Conservation (phyloP, 768 basidiomycete species). For the Tulasnella sp. region DNA sequence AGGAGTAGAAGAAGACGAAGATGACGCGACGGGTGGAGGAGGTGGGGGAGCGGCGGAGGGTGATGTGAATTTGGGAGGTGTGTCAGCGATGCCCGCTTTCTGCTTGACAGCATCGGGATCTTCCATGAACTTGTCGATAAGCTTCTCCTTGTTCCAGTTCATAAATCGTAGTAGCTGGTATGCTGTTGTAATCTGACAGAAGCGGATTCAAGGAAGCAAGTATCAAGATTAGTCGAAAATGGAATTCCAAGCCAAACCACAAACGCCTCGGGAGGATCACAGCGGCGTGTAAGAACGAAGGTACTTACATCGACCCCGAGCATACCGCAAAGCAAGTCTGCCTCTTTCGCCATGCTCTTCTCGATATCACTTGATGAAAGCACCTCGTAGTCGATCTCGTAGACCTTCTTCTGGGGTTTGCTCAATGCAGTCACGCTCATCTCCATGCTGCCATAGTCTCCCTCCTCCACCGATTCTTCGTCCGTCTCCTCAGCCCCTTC, state of each 20-base stretch:
- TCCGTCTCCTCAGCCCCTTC: constrained; percentile 38
- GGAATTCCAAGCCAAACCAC: background rate
- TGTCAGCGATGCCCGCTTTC: constrained; percentile 51
- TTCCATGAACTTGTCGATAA: constrained; percentile 97
- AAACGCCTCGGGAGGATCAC: background rate
- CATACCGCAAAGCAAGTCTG: constrained; percentile 80
- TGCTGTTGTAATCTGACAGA: constrained; percentile 48
- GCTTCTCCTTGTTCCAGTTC: constrained; percentile 91
- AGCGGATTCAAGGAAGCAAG: background rate
- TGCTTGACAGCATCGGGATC: constrained; percentile 59
- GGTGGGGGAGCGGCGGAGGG: constrained; percentile 30
- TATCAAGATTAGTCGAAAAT: background rate
- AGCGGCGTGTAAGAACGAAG: background rate
- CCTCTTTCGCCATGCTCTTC: constrained; percentile 61
- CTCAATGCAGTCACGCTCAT: constrained; percentile 38
- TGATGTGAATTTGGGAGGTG: constrained; percentile 7
- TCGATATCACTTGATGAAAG: constrained; percentile 64
- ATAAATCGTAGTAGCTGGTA: constrained; percentile 69
- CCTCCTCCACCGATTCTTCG: constrained; percentile 28
- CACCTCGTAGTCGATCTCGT: constrained; percentile 77
- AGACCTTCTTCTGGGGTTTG: constrained; percentile 53
- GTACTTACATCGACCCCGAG: constrained; percentile 80
- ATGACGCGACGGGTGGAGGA: constrained; percentile 21
- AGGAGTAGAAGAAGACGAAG: constrained; percentile 27
- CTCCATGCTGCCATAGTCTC: constrained; percentile 12